Evolutionary conservation across 2,329 filamentous ascomycete species (phyloP).

Genomic region (Capronia epimyces): DNA sequence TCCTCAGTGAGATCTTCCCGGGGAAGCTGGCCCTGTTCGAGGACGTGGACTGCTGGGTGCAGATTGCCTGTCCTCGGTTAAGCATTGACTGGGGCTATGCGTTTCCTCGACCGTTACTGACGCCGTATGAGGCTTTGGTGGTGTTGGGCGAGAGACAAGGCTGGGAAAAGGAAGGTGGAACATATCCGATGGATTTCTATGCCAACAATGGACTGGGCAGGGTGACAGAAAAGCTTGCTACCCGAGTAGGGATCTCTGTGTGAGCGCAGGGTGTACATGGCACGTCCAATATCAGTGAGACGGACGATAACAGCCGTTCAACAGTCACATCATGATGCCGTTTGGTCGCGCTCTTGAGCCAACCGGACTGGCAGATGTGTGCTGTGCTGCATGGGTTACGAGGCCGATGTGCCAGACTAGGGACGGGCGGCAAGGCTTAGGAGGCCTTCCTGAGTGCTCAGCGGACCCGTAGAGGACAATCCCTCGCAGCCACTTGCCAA

Average conservation of each 20-base stretch:
- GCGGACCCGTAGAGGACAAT: too few species aligned
- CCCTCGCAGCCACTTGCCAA: too few species aligned
- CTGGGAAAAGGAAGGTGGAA: conserved; percentile 57
- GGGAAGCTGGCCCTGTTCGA: conserved; percentile 89
- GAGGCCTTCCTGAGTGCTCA: too few species aligned
- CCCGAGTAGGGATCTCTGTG: conserved; percentile 19
- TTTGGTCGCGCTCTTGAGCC: too few species aligned
- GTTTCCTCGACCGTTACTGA: conserved; percentile 79
- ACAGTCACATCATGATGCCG: too few species aligned
- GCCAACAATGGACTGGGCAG: conserved; percentile 83
- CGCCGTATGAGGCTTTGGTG: conserved; percentile 90
- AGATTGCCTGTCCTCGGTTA: conserved; percentile 91
- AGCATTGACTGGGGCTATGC: conserved; percentile 99
- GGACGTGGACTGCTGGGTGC: conserved; percentile 96
- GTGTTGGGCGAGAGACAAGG: conserved; percentile 74
- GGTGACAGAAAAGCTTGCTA: conserved; percentile 50
- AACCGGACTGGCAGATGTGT: too few species aligned
- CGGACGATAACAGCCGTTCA: neutral
- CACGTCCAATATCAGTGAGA: neutral
- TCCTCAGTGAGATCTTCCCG: conserved; percentile 93
- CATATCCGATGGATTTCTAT: conserved; percentile 99
- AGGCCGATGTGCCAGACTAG: too few species aligned
- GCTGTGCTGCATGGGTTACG: too few species aligned
- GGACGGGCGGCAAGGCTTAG: too few species aligned
- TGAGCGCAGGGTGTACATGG: conserved; percentile 8